Evolutionary conservation across 1,139 yeast genomes (phyloP).

Genomic region (Lipomyces yarrowii): DNA sequence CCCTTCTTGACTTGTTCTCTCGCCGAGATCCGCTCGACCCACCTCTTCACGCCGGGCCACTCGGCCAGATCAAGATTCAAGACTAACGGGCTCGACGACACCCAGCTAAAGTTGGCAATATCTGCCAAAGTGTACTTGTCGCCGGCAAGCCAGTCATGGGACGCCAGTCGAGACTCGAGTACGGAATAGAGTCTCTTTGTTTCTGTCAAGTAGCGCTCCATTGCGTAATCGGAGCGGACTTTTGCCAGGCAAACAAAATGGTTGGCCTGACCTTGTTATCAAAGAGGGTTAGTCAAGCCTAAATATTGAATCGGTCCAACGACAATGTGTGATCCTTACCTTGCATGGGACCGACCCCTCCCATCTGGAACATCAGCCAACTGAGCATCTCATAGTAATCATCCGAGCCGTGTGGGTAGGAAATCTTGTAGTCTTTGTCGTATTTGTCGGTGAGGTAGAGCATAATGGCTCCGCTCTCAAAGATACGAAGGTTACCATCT

Average conservation of each 20-base stretch:
- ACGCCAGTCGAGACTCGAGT: slow-evolving; percentile 51
- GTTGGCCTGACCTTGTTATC: slow-evolving; percentile 49
- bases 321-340: slow-evolving; percentile 35
- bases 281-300: background rate
- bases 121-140: slow-evolving; percentile 59
- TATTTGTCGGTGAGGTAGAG: slow-evolving; percentile 57
- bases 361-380: slow-evolving; percentile 58
- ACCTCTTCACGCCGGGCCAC: slow-evolving; percentile 19
- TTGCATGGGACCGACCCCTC: slow-evolving; percentile 63
- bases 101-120: slow-evolving; percentile 50
- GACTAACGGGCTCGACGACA: slow-evolving; percentile 19
- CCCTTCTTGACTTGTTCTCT: slow-evolving; percentile 7
- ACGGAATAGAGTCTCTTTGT: slow-evolving; percentile 57
- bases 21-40: slow-evolving; percentile 19
- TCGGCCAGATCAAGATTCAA: slow-evolving; percentile 15
- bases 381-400: slow-evolving; percentile 56
- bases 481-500: slow-evolving; percentile 49
- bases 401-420: slow-evolving; percentile 49
- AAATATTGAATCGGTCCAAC: background rate
- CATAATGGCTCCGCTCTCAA: slow-evolving; percentile 63
- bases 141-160: slow-evolving; percentile 56
- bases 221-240: slow-evolving; percentile 46
- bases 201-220: slow-evolving; percentile 54
- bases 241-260: slow-evolving; percentile 46
- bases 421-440: slow-evolving; percentile 55